Conservation (phyloP, 441 rosid species). For the Hura crepitans region DNA sequence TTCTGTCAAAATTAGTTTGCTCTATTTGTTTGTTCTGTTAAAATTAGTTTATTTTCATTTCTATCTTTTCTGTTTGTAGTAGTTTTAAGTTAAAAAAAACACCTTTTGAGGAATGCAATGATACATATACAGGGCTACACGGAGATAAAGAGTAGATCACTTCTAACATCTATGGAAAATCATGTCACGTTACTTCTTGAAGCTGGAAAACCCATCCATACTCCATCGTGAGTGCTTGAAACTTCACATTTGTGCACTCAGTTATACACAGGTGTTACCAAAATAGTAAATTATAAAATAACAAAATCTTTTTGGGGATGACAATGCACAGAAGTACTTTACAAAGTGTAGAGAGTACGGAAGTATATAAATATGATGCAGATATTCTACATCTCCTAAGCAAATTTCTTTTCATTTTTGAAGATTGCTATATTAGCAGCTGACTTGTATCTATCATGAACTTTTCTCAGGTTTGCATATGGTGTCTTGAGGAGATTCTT, state of each 20-base stretch:
- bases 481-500: slow-evolving; percentile 65
- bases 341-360: background rate
- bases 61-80: background rate
- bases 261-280: background rate
- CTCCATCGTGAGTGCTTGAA: slow-evolving; percentile 60
- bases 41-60: background rate
- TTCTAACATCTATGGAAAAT: slow-evolving; percentile 78
- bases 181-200: slow-evolving; percentile 72
- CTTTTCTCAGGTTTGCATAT: slow-evolving; percentile 52
- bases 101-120: background rate
- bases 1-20: background rate
- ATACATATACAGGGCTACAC: slow-evolving; percentile 61
- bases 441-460: slow-evolving; percentile 4
- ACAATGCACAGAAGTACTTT: background rate
- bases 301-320: background rate
- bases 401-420: background rate
- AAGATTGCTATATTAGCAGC: background rate
- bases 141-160: slow-evolving; percentile 81
- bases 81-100: background rate
- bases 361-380: background rate
- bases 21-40: slow-evolving; percentile 6
- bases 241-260: background rate
- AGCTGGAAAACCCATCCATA: slow-evolving; percentile 56
- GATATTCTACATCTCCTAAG: too few relatives aligned
- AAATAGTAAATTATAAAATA: background rate